Percentiles rank a stretch among this genome's conserved stretches.
These are phyloP conservation scores for Paramecium sonneborni DNA, from an alignment of 73 alveolate species.

Conservation along the genomic window DNA sequence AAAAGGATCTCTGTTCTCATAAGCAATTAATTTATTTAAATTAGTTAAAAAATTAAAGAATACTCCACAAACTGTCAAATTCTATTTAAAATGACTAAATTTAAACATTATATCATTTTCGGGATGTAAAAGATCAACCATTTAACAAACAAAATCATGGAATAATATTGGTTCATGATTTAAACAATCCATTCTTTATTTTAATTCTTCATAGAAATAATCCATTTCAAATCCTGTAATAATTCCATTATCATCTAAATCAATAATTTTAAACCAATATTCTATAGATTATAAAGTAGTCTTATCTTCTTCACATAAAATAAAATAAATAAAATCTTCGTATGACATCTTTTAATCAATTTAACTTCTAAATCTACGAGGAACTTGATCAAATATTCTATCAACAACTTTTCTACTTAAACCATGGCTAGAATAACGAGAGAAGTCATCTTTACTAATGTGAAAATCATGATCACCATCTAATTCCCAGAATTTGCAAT, in stretches of 20 bases:
- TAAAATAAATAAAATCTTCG: constrained; percentile 96
- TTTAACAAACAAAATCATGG: constrained; percentile 91
- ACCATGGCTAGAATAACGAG: constrained; percentile 85
- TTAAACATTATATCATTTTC: constrained; percentile 88
- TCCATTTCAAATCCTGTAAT: constrained; percentile 95
- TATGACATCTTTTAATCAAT: constrained; percentile 97
- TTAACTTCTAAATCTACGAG: constrained; percentile 95
- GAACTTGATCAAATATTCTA: constrained; percentile 98
- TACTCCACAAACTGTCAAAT: constrained; percentile 84
- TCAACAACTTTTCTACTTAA: constrained; percentile 98
- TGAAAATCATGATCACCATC: constrained; percentile 99
- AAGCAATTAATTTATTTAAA: constrained; percentile 78
- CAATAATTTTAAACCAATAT: constrained; percentile 98
- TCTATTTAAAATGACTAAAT: constrained; percentile 80
- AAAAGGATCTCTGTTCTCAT: constrained; percentile 86
- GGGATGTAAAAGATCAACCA: constrained; percentile 71
- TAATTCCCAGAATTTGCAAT: constrained; percentile 99
- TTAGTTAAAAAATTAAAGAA: constrained; percentile 89
- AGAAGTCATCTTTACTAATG: constrained; percentile 97
- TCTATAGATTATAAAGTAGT: constrained; percentile 90
- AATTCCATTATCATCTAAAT: constrained; percentile 95
- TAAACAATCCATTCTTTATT: constrained; percentile 92
- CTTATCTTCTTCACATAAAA: constrained; percentile 99
- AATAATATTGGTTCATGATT: constrained; percentile 96
- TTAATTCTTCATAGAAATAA: constrained; percentile 94